Percentiles rank a stretch among this genome's conserved stretches.
phyloP scores from a whole-genome alignment of 2,329 filamentous ascomycete species.

The Fusarium sublunatum region DNA sequence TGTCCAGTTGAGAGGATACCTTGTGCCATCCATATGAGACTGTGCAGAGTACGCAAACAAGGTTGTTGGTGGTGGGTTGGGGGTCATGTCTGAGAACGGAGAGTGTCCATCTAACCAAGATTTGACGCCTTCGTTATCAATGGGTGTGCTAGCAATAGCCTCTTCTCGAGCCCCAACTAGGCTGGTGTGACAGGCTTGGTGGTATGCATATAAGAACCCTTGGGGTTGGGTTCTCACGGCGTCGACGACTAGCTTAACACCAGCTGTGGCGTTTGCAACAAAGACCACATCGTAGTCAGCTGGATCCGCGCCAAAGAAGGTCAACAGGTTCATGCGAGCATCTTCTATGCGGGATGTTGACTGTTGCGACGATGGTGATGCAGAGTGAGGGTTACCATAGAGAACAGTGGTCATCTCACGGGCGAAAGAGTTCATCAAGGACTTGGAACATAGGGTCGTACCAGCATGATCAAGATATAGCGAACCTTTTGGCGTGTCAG shows the following conservation, averaged over 20 bases:
- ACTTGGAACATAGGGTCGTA: conserved; percentile 85
- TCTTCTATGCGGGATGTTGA: conserved; percentile 81
- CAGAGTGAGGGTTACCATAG: conserved; percentile 93
- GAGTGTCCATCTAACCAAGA: conserved; percentile 67
- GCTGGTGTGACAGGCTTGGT: conserved; percentile 87
- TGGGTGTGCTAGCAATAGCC: conserved; percentile 72
- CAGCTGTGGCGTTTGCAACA: conserved; percentile 91
- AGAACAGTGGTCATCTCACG: conserved; percentile 81
- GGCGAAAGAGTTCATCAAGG: conserved; percentile 82
- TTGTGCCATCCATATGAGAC: conserved; percentile 89
- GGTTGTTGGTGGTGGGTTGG: conserved; percentile 44
- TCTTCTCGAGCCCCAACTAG: conserved; percentile 83
- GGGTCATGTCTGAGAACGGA: conserved; percentile 45
- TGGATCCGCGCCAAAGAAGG: conserved; percentile 84
- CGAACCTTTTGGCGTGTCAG: conserved; percentile 62
- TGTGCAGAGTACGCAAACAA: conserved; percentile 88
- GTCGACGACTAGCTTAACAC: conserved; percentile 87
- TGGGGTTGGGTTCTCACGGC: conserved; percentile 73
- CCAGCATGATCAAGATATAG: conserved; percentile 94
- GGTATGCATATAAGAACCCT: conserved; percentile 88
- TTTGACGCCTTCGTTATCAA: conserved; percentile 72
- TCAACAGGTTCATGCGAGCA: conserved; percentile 74
- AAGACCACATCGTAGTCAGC: conserved; percentile 89
- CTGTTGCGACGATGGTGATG: conserved; percentile 81
- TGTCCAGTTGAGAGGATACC: conserved; percentile 79